Conservation (phyloP, 345 rosid species). For the Punica granatum region DNA sequence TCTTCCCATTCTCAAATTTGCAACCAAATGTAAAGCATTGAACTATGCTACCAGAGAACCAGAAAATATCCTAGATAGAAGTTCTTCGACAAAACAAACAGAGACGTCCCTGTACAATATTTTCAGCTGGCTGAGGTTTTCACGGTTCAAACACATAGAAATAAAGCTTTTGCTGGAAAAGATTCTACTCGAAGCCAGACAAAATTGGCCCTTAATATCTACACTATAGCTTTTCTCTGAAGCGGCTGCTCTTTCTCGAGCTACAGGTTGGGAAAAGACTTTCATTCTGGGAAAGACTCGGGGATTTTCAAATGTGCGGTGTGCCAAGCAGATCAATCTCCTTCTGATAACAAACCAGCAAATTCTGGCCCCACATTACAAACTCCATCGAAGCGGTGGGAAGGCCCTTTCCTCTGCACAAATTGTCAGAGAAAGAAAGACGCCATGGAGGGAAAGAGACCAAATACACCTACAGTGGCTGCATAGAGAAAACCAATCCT, state of each 20-base stretch:
- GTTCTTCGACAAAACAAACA: neutral
- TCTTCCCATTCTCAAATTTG: too few relatives aligned
- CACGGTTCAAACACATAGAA: neutral
- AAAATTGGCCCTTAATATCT: neutral
- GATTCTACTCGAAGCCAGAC: neutral
- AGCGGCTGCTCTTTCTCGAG: neutral
- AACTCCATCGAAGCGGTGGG: slow-evolving; percentile 73
- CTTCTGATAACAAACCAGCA: slow-evolving; percentile 39
- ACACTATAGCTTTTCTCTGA: neutral
- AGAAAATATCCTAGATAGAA: neutral
- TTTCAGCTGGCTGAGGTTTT: neutral
- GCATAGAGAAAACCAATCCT: slow-evolving; percentile 28
- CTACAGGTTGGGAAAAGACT: slow-evolving; percentile 81
- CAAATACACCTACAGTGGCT: slow-evolving; percentile 45
- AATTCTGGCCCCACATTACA: slow-evolving; percentile 55
- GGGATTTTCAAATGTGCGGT: slow-evolving; percentile 87
- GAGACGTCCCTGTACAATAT: neutral
- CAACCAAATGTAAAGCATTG: too few relatives aligned
- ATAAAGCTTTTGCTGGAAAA: neutral
- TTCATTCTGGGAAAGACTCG: slow-evolving; percentile 32
- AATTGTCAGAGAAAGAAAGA: slow-evolving; percentile 84
- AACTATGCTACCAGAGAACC: too few relatives aligned
- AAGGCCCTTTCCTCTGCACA: slow-evolving; percentile 85
- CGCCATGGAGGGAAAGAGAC: slow-evolving; percentile 97
- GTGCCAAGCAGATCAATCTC: slow-evolving; percentile 85